A percentile compares a stretch with the other conserved stretches of the same genome.
Conservation (phyloP, 768 basidiomycete genomes). For the Tulasnella sp. region DNA sequence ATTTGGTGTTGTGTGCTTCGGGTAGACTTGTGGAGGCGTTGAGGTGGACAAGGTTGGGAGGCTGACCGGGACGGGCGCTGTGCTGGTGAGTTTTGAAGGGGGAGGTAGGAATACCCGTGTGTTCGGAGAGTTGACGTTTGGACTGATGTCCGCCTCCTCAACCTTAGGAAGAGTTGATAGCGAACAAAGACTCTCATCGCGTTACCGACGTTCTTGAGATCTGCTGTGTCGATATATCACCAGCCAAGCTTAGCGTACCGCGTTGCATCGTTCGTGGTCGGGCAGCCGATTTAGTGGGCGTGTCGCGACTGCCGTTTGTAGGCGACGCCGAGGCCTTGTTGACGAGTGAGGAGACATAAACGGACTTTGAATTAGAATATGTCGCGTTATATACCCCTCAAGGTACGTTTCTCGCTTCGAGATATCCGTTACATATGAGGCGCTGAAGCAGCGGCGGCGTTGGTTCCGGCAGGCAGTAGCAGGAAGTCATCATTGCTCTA, state of each 20-base stretch:
- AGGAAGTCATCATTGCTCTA: constrained; percentile 51
- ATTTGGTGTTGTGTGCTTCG: constrained; percentile 60
- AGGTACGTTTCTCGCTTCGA: constrained; percentile 32
- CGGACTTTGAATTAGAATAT: constrained; percentile 63
- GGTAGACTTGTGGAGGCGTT: constrained; percentile 42
- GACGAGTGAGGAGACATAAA: constrained; percentile 49
- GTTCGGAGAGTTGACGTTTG: no score
- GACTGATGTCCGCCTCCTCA: no score
- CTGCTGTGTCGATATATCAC: no score
- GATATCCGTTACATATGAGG: not conserved
- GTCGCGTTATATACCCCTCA: constrained; percentile 64
- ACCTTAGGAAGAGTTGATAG: no score
- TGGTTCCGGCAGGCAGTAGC: constrained; percentile 45
- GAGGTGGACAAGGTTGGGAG: not conserved
- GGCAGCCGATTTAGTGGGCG: constrained; percentile 82
- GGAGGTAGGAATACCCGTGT: constrained; percentile 34
- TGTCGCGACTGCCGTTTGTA: constrained; percentile 72
- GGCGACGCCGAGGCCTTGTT: constrained; percentile 53
- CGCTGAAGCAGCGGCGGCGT: not conserved
- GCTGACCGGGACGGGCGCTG: constrained; percentile 28
- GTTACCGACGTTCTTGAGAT: no score
- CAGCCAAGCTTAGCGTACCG: no score
- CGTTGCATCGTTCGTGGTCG: constrained; percentile 48
- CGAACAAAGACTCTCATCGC: no score
- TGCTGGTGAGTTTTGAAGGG: no score